phyloP scores from a whole-genome alignment of 371 early-diverging fungal species.

The Mortierella sp. region DNA sequence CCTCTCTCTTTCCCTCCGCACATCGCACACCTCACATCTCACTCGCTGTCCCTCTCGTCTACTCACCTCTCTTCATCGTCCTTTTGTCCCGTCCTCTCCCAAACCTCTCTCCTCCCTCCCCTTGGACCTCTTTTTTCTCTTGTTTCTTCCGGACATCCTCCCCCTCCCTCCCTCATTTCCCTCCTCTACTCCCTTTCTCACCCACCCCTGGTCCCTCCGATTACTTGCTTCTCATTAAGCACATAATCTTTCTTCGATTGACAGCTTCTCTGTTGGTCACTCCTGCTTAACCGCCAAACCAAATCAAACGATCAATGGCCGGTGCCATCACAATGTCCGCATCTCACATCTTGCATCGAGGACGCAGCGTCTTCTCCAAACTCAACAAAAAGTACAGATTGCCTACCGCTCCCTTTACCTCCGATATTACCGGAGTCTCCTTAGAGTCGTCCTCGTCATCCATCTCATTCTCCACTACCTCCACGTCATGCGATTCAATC shows the following conservation, averaged over 20 bases:
- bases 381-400: constrained; percentile 50
- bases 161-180: background rate
- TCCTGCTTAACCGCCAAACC: too few species aligned
- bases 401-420: constrained; percentile 22
- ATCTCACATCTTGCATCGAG: constrained; percentile 42
- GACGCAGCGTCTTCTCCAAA: constrained; percentile 50
- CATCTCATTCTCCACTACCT: constrained; percentile 19
- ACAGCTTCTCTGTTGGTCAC: too few species aligned
- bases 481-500: constrained; percentile 33
- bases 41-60: background rate
- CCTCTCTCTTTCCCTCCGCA: background rate
- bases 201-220: background rate
- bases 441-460: constrained; percentile 5
- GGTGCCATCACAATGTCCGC: constrained; percentile 46
- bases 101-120: background rate
- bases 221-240: too few species aligned
- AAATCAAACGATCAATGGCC: constrained; percentile 23
- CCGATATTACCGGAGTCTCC: background rate
- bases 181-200: background rate
- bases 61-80: background rate
- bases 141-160: too few species aligned
- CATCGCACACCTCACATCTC: background rate
- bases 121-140: too few species aligned
- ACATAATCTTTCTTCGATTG: too few species aligned
- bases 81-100: background rate